Base-by-base conservation (phyloP, 1,284 basidiomycete genomes). In the Naganishia albida region DNA sequence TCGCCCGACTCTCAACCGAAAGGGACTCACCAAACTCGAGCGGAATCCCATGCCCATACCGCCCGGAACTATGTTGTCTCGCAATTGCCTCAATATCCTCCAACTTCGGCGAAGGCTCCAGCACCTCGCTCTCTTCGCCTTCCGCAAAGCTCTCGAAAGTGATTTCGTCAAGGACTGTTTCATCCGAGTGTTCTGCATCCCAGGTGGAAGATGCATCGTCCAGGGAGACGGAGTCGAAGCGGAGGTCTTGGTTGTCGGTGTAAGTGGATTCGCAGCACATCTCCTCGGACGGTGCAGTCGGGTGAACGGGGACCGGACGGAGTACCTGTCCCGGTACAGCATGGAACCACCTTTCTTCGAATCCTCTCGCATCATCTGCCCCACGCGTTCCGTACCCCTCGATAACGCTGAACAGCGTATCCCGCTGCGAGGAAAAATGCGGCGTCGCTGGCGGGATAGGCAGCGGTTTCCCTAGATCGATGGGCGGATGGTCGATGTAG, bases 21-120 rank as follows among this genome's bases (percentile, higher is more conserved):
- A 20, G 6, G 18, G 46, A 72, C 75, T 72, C 63, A 77, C 75
- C 76, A 67, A 78, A 77, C n/a, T 92, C 88, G 72, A 93, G 81
- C 28, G 91, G 91, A 28, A 89, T 89, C 40, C 91, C 91, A 73
- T 93, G 91, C 39, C 89, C 80, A 73, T 93, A 93, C 57, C 90
- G 84, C 43, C 80, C 84, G 7, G 90, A 90, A 72, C 86, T 88
- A 13, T 81, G 78, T 69, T 78, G 77, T 78, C 67, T 83, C 74
- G 60, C 87, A 82, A 64, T 83, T 72, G 65, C 86, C 81, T 69
- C 72, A 63, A 67, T 64, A 34, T 60, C 51, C 15, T 77, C 76
- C 52, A 82, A 75, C 23, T 80, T 80, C 18, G 81, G 70, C 77
- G 67, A 71, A n/a, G 73, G 70, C 46, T 75, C 68, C 23, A 70